Conservation (phyloP, 345 rosid genomes). For the Conringia planisiliqua region DNA sequence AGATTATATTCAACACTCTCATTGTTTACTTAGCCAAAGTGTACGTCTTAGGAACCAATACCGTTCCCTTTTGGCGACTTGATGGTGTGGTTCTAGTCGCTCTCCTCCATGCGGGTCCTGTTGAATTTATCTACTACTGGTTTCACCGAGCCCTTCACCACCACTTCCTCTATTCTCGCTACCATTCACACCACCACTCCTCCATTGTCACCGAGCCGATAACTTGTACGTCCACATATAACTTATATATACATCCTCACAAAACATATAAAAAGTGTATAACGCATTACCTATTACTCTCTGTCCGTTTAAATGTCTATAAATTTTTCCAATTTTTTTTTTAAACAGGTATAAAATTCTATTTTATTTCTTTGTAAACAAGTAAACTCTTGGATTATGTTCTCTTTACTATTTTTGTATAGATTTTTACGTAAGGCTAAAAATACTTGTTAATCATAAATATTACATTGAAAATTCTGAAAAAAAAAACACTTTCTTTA, state of each 20-base stretch:
- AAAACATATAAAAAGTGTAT: neutral
- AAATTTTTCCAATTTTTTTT: neutral
- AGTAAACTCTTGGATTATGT: neutral
- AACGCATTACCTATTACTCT: neutral
- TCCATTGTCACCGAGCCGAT: conserved; percentile 71
- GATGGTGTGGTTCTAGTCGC: conserved; percentile 43
- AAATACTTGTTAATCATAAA: neutral
- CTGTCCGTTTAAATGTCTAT: neutral
- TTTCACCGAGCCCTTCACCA: conserved; percentile 71
- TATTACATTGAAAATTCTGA: neutral
- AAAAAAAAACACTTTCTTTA: neutral
- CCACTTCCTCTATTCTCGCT: conserved; percentile 68
- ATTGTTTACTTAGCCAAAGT: conserved; percentile 14
- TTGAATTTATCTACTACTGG: conserved; percentile 80
- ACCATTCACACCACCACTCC: conserved; percentile 82
- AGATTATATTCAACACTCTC: conserved; percentile 37
- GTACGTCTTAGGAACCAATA: conserved; percentile 13
- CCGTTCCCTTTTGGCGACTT: conserved; percentile 51
- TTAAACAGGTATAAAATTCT: neutral
- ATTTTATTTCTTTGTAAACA: neutral
- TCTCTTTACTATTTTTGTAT: neutral
- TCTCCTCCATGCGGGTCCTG: conserved; percentile 56
- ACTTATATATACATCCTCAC: neutral
- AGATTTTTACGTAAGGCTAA: neutral
- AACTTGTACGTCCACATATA: conserved; percentile 37